Conservation (phyloP, 768 basidiomycete species). For the Mycena epipterygia region DNA sequence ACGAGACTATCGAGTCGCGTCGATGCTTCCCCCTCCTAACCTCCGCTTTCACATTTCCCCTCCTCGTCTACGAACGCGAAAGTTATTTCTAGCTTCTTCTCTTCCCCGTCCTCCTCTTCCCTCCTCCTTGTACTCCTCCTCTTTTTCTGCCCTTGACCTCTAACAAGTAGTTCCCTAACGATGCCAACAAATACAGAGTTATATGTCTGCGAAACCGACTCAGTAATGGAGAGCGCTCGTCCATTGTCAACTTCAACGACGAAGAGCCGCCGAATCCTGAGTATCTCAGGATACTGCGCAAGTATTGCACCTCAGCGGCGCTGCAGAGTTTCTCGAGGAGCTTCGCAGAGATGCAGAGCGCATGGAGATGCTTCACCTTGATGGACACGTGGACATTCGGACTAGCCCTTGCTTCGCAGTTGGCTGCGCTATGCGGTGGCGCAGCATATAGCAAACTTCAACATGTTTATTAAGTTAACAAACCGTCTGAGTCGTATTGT, state of each 20-base stretch:
- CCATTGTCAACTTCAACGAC: constrained; percentile 10
- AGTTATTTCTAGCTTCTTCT: no score
- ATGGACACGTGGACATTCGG: constrained; percentile 11
- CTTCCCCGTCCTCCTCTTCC: no score
- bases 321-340: constrained; percentile 5
- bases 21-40: no score
- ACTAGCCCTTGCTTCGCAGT: constrained; percentile 5
- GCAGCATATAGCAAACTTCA: constrained; percentile 10
- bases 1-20: no score
- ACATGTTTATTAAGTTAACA: not conserved
- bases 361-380: constrained; percentile 7
- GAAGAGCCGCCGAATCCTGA: constrained; percentile 16
- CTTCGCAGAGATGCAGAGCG: constrained; percentile 16
- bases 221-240: constrained; percentile 4
- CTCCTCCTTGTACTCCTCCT: not conserved
- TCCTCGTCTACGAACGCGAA: no score
- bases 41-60: no score
- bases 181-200: constrained; percentile 9
- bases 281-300: constrained; percentile 10
- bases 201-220: constrained; percentile 9
- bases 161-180: constrained; percentile 18
- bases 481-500: no score
- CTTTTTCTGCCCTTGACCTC: not conserved
- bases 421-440: constrained; percentile 2
- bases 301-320: constrained; percentile 5